phyloP scores from a whole-genome alignment of 2,329 filamentous ascomycete species.

The Lasiodiplodia gonubiensis region DNA sequence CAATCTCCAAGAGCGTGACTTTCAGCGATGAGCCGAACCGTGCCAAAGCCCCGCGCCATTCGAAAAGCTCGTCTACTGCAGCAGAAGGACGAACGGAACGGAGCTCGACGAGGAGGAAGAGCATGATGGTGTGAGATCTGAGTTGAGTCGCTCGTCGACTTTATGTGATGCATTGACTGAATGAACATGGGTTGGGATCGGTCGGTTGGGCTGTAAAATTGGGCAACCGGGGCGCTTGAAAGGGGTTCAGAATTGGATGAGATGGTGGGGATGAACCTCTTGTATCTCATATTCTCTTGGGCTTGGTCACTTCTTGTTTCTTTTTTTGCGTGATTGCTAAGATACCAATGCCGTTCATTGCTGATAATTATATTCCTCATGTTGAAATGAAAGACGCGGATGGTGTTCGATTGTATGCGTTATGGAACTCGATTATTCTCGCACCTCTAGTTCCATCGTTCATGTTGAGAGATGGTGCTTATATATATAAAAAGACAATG shows the following conservation, averaged over 20 bases:
- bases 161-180: background rate
- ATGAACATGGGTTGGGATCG: background rate
- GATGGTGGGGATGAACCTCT: background rate
- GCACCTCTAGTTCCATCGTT: too few relatives aligned
- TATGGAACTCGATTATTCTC: too few relatives aligned
- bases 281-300: background rate
- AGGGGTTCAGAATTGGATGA: background rate
- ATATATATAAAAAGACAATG: too few relatives aligned
- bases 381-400: background rate
- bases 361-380: conserved; percentile 10
- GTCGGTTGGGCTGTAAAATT: background rate
- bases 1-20: conserved; percentile 34
- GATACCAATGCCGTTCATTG: conserved; percentile 26
- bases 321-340: conserved; percentile 5
- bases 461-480: too few relatives aligned
- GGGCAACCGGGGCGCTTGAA: background rate
- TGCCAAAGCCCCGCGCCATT: conserved; percentile 24
- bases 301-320: background rate
- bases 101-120: conserved; percentile 48
- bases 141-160: background rate
- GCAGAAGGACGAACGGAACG: conserved; percentile 40
- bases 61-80: conserved; percentile 26
- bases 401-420: background rate
- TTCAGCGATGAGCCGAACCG: conserved; percentile 33
- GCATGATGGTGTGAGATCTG: conserved; percentile 47